phyloP scores from a whole-genome alignment of 2,329 filamentous ascomycete species.

The Fusarium concolor region DNA sequence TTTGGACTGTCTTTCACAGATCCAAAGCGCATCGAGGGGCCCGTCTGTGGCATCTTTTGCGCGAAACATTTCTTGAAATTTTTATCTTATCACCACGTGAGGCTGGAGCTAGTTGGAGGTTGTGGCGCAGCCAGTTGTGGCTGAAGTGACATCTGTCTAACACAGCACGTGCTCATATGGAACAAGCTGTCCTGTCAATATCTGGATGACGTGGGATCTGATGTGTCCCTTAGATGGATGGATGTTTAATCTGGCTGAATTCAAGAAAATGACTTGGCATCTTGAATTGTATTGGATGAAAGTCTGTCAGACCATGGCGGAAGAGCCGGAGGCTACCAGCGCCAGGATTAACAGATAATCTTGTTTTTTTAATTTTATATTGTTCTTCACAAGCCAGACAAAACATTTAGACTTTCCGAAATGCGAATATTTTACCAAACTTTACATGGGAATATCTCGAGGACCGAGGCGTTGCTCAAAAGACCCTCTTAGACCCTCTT shows the following conservation, averaged over 20 bases:
- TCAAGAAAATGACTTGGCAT: conserved; percentile 18
- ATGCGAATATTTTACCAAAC: neutral
- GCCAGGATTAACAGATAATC: conserved; percentile 20
- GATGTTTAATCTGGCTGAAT: conserved; percentile 1
- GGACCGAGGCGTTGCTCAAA: conserved; percentile 24
- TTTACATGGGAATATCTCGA: conserved; percentile 6
- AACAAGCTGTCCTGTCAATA: neutral
- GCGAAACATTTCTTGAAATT: conserved; percentile 48
- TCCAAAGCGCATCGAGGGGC: conserved; percentile 37
- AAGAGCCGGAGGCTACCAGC: conserved; percentile 22
- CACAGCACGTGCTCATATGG: conserved; percentile 16
- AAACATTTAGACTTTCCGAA: neutral
- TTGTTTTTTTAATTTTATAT: conserved; percentile 36
- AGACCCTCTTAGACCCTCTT: conserved; percentile 21
- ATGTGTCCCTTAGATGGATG: conserved; percentile 11
- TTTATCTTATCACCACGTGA: conserved; percentile 52
- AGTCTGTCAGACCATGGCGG: conserved; percentile 26
- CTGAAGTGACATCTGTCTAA: neutral
- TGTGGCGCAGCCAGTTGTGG: conserved; percentile 29
- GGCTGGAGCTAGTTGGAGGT: neutral
- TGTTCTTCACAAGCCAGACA: neutral
- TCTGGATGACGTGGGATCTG: conserved; percentile 24
- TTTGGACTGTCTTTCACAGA: conserved; percentile 11
- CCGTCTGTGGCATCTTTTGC: conserved; percentile 24
- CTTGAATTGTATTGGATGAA: conserved; percentile 15